Conservation (phyloP, 345 rosid genomes). For the Ailanthus altissimus region DNA sequence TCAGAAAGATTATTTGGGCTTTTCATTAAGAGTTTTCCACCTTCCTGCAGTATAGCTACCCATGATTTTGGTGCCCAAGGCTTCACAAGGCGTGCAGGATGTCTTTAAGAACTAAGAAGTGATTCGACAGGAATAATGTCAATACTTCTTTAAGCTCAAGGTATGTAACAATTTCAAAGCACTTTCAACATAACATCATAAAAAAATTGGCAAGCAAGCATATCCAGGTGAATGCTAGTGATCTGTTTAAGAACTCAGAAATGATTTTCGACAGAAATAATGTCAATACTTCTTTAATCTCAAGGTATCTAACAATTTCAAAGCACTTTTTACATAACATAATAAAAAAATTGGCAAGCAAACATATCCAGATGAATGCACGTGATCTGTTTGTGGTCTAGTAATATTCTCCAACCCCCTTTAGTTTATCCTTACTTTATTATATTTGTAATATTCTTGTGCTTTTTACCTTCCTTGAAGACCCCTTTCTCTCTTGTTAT, state of each 20-base stretch:
- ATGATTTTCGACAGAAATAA: not conserved
- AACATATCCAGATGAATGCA: not conserved
- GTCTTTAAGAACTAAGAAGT: not conserved
- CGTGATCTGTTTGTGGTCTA: not conserved
- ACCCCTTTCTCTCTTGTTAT: not conserved
- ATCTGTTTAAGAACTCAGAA: not conserved
- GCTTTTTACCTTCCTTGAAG: not conserved
- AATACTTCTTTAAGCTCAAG: not conserved
- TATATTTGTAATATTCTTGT: not conserved
- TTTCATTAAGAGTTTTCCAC: not conserved
- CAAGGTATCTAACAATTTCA: not conserved
- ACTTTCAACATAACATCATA: not conserved
- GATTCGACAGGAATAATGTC: not conserved
- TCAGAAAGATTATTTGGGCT: not conserved
- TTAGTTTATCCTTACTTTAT: not conserved
- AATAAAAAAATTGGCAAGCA: not conserved
- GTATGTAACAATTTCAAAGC: not conserved
- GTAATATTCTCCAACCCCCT: not conserved
- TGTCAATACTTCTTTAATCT: not conserved
- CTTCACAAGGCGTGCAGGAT: not conserved
- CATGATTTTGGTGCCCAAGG: not conserved
- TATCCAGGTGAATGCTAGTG: not conserved
- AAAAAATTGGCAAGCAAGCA: not conserved
- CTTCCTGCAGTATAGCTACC: not conserved
- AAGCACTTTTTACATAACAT: not conserved